Percentiles rank a stretch among this genome's conserved stretches.
phyloP scores from a whole-genome alignment of 2,329 filamentous ascomycete species.

The Penicillium concentricum region DNA sequence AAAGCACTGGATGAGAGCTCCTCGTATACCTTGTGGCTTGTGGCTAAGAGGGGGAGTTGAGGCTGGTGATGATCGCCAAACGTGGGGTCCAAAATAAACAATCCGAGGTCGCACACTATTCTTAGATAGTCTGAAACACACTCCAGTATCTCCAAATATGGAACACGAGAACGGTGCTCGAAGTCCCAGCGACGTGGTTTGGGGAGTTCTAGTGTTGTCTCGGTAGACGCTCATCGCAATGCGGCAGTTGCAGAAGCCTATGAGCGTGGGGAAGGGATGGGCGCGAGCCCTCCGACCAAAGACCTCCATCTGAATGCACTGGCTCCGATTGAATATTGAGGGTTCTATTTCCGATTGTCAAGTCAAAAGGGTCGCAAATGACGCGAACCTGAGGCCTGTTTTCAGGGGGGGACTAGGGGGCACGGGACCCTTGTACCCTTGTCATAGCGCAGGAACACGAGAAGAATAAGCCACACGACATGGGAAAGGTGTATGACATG shows the following conservation, averaged over 20 bases:
- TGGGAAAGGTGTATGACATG: constrained; percentile 8
- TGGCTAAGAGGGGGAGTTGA: constrained; percentile 5
- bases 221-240: constrained; percentile 16
- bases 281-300: constrained; percentile 1
- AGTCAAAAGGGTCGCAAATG: constrained; percentile 2
- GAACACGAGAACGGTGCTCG: constrained; percentile 1
- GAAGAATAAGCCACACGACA: constrained; percentile 19
- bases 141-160: constrained; percentile 8
- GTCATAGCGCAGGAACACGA: constrained; percentile 22
- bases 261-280: neutral
- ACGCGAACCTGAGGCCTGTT: constrained; percentile 9
- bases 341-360: constrained; percentile 1
- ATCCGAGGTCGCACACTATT: constrained; percentile 1
- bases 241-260: constrained; percentile 18
- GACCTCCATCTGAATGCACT: neutral
- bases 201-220: constrained; percentile 12
- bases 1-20: neutral
- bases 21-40: constrained; percentile 15
- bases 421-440: constrained; percentile 18
- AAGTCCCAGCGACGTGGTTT: neutral
- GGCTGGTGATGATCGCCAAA: neutral
- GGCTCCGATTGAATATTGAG: constrained; percentile 10
- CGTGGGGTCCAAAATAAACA: constrained; percentile 1
- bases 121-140: constrained; percentile 2
- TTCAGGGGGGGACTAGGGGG: neutral